Conservation (phyloP, 2,329 filamentous ascomycete species). For the Neocatenulostroma microsporum region DNA sequence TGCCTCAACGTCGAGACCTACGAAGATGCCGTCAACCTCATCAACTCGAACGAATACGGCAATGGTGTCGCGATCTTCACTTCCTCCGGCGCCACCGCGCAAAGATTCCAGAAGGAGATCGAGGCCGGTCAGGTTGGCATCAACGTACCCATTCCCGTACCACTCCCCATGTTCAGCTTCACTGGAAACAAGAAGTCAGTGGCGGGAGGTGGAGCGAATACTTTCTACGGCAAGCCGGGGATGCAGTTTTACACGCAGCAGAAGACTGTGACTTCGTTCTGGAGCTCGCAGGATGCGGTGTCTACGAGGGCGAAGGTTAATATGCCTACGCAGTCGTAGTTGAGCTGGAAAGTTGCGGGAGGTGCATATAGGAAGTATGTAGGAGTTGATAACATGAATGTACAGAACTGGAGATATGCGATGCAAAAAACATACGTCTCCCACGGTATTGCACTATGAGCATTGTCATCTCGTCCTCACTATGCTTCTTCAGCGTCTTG, state of each 20-base stretch:
- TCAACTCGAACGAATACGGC: conserved; percentile 80
- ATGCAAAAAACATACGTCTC: too few species aligned
- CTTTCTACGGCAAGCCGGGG: conserved; percentile 90
- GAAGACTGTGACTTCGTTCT: conserved; percentile 94
- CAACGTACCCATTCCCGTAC: conserved; percentile 69
- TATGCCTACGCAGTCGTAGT: conserved; percentile 67
- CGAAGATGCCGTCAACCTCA: conserved; percentile 70
- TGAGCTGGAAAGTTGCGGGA: too few species aligned
- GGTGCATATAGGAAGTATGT: too few species aligned
- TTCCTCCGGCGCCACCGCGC: conserved; percentile 65
- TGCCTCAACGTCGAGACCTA: conserved; percentile 71
- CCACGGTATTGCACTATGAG: too few species aligned
- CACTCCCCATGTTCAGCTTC: conserved; percentile 32
- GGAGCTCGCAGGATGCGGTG: conserved; percentile 78
- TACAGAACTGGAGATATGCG: too few species aligned
- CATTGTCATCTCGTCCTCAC: too few species aligned
- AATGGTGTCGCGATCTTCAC: conserved; percentile 85
- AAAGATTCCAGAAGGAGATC: conserved; percentile 70
- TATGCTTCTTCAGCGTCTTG: too few species aligned
- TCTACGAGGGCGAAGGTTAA: conserved; percentile 79
- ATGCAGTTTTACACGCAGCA: conserved; percentile 93
- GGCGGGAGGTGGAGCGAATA: conserved; percentile 83
- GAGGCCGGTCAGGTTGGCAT: conserved; percentile 81
- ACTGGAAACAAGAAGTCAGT: conserved; percentile 75
- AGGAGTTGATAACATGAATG: too few species aligned